phyloP scores from a whole-genome alignment of 2,329 filamentous ascomycete species.

The Thielaviopsis musarum region DNA sequence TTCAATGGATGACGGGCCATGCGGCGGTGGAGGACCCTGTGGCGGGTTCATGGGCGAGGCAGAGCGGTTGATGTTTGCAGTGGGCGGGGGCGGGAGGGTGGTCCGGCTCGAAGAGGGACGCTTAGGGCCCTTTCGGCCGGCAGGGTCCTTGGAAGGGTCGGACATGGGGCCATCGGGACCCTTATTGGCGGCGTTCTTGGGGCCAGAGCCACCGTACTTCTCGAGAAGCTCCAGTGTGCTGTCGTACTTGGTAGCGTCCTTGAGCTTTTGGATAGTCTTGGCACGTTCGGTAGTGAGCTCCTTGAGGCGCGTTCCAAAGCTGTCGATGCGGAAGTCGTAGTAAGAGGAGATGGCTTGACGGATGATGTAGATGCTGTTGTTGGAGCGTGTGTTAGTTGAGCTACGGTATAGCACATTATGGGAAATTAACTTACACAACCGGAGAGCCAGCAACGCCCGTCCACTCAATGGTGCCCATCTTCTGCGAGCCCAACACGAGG shows the following conservation, averaged over 20 bases:
- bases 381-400: background rate
- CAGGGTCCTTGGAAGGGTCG: background rate
- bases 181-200: slow-evolving; percentile 22
- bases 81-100: slow-evolving; percentile 33
- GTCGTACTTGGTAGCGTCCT: slow-evolving; percentile 89
- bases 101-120: slow-evolving; percentile 6
- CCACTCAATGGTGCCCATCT: slow-evolving; percentile 64
- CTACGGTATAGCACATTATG: background rate
- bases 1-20: slow-evolving; percentile 25
- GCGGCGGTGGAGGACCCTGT: slow-evolving; percentile 15
- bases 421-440: slow-evolving; percentile 39
- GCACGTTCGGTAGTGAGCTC: slow-evolving; percentile 62
- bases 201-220: slow-evolving; percentile 67
- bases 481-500: slow-evolving; percentile 69
- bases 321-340: slow-evolving; percentile 68
- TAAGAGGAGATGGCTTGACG: slow-evolving; percentile 49
- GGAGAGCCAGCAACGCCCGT: slow-evolving; percentile 63
- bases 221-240: slow-evolving; percentile 84
- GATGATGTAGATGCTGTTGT: slow-evolving; percentile 56
- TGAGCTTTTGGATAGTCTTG: slow-evolving; percentile 82
- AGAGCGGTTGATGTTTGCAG: slow-evolving; percentile 41
- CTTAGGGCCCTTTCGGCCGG: slow-evolving; percentile 8
- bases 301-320: slow-evolving; percentile 51
- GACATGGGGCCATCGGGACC: slow-evolving; percentile 12
- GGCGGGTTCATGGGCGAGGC: slow-evolving; percentile 18